Percentiles rank a stretch among this genome's conserved stretches.
Conservation (phyloP, 768 basidiomycete genomes). For the Neoboletus subvelutipes region DNA sequence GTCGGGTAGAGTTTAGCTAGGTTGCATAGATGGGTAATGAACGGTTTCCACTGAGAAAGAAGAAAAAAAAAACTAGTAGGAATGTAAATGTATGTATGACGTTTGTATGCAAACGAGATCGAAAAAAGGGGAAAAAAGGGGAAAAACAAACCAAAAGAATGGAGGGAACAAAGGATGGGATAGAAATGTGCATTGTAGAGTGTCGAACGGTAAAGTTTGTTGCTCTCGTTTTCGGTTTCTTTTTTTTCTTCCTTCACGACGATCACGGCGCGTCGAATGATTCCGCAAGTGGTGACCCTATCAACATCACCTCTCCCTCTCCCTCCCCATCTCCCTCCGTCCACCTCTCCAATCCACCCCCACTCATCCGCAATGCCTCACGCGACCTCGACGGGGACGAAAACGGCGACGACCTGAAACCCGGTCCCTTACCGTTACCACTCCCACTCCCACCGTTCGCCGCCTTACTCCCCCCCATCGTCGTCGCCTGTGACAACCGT, state of each 20-base stretch:
- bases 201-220: neutral
- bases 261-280: conserved; percentile 2
- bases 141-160: too few species aligned
- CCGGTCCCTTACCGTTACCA: neutral
- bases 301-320: conserved; percentile 22
- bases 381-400: conserved; percentile 4
- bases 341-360: conserved; percentile 3
- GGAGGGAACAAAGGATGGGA: neutral
- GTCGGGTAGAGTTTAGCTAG: neutral
- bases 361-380: conserved; percentile 1
- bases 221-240: too few species aligned
- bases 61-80: neutral
- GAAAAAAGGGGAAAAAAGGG: neutral
- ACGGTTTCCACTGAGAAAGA: neutral
- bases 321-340: conserved; percentile 7
- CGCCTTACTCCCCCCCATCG: neutral
- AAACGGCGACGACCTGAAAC: neutral
- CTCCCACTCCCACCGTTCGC: neutral
- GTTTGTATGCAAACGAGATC: neutral
- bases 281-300: conserved; percentile 11
- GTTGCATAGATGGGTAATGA: neutral
- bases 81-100: neutral
- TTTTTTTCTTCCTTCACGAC: neutral
- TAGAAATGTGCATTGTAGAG: too few species aligned
- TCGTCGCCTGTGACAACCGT: conserved; percentile 26